phyloP scores from a whole-genome alignment of 129 eudicot genomes.

The Apium graveolens region DNA sequence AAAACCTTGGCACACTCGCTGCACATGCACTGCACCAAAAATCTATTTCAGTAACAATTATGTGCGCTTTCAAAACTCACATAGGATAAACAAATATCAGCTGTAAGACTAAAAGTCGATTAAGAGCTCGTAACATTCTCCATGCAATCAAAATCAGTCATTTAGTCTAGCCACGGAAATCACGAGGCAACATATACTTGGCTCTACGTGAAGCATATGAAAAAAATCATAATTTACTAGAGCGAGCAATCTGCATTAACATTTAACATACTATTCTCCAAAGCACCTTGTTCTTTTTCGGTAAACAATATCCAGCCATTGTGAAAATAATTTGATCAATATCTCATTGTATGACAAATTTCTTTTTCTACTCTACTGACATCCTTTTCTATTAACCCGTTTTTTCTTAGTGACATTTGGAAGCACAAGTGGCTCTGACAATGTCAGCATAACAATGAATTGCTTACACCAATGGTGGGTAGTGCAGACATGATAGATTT shows the following conservation, averaged over 20 bases:
- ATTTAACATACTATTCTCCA: not conserved
- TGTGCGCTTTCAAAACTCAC: not conserved
- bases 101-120: not conserved
- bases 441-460: not conserved
- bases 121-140: not conserved
- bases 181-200: not conserved
- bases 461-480: not conserved
- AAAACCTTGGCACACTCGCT: conserved; percentile 89
- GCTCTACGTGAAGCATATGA: not conserved
- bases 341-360: not conserved
- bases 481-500: not conserved
- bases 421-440: not conserved
- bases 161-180: not conserved
- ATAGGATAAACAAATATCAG: not conserved
- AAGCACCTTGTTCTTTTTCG: not conserved
- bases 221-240: not conserved
- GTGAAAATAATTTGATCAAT: too few species aligned
- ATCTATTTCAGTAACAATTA: not conserved
- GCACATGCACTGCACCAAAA: conserved; percentile 91
- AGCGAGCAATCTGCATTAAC: not conserved
- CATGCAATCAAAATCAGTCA: not conserved
- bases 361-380: too few species aligned
- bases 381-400: not conserved
- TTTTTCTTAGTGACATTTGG: not conserved
- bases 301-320: not conserved